Conservation (phyloP, 768 basidiomycete genomes). For the Boletus speciosus region DNA sequence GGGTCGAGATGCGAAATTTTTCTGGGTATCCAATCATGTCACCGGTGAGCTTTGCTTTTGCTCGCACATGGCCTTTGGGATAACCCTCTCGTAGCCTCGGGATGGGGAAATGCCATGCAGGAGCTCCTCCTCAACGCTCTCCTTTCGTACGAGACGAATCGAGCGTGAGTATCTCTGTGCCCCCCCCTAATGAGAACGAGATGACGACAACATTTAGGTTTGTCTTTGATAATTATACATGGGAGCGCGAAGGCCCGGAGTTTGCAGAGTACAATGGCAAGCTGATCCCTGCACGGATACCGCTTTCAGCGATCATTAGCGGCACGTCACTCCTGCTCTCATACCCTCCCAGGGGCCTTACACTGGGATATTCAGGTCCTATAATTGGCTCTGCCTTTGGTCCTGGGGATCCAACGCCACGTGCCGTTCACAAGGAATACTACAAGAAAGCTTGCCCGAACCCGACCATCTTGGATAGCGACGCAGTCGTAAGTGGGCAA, state of each 20-base stretch:
- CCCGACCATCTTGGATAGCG: conserved; percentile 30
- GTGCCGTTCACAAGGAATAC: conserved; percentile 44
- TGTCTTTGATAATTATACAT: conserved; percentile 60
- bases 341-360: background rate
- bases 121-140: conserved; percentile 52
- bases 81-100: conserved; percentile 36
- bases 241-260: conserved; percentile 41
- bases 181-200: background rate
- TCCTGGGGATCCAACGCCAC: conserved; percentile 35
- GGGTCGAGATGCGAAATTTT: conserved; percentile 39
- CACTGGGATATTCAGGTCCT: conserved; percentile 33
- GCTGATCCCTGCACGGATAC: conserved; percentile 50
- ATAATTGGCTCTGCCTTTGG: conserved; percentile 40
- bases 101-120: conserved; percentile 63
- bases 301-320: conserved; percentile 49
- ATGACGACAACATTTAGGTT: conserved; percentile 31
- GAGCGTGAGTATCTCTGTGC: conserved; percentile 41
- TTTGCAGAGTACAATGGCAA: conserved; percentile 49
- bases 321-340: conserved; percentile 32
- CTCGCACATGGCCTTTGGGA: no score
- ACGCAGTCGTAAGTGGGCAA: conserved; percentile 21
- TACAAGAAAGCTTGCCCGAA: conserved; percentile 49
- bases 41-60: conserved; percentile 26
- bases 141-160: conserved; percentile 43
- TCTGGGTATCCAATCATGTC: conserved; percentile 50